phyloP scores from a whole-genome alignment of 768 basidiomycete genomes.

The Suillus subalutaceus region DNA sequence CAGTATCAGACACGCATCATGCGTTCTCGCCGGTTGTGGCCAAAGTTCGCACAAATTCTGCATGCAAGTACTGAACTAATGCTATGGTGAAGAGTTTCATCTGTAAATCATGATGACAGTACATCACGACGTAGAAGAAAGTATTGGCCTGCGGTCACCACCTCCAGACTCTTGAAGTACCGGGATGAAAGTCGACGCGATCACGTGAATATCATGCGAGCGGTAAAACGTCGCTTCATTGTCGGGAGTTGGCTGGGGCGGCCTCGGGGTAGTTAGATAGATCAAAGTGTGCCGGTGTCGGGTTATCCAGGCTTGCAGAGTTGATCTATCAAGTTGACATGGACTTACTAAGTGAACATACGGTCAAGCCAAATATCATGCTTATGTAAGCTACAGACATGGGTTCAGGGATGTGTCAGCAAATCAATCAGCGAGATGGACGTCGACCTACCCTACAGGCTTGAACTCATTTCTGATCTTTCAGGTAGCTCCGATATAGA shows the following conservation, averaged over 20 bases:
- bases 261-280: not conserved
- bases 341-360: too few relatives aligned
- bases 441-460: conserved; percentile 20
- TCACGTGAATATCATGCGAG: conserved; percentile 6
- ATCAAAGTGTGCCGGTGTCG: not conserved
- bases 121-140: not conserved
- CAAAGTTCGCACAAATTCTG: conserved; percentile 1
- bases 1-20: not conserved
- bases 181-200: not conserved
- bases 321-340: not conserved
- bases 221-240: conserved; percentile 1
- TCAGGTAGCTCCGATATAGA: conserved; percentile 20
- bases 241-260: not conserved
- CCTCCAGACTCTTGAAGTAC: not conserved
- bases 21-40: conserved; percentile 3
- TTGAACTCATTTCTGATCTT: conserved; percentile 27
- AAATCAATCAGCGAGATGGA: conserved; percentile 16
- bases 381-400: not conserved
- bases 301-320: not conserved
- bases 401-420: not conserved
- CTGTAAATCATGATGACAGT: not conserved
- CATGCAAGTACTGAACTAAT: not conserved
- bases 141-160: not conserved
- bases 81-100: not conserved
- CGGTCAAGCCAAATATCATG: not conserved